Base-by-base conservation (phyloP, 2,329 filamentous ascomycete genomes). In the Trichocomaceae sp. region DNA sequence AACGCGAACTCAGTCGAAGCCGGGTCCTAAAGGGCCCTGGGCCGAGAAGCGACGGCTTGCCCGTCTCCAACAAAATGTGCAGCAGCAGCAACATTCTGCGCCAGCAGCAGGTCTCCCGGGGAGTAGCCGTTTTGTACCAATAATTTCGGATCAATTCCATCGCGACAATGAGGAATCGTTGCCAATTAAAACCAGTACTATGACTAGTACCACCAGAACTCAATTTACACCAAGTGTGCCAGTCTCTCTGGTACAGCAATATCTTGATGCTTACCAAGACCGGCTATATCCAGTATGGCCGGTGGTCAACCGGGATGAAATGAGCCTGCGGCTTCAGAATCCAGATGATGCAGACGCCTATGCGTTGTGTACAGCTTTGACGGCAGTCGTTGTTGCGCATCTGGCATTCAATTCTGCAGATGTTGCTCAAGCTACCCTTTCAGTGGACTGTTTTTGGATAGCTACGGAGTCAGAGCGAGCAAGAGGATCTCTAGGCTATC, bases 1-100 rank as follows among this genome's bases (percentile, higher is more conserved):
- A 44, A 44, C 54, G 35, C 50, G 54, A 46, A 37, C 41, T 39
- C 54, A 56, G 26, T 56, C 54, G 29, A 56, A 56, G 50, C 54
- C 54, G 12, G 54, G 54, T n/a, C 54, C 54, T 9, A 56, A 56
- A 29, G 54, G 54, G 35, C 54, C 54, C n/a, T 52, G 54, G 54
- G 54, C 49, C 19, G 54, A 56, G 31, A 56, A 56, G 37, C 39
- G 54, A 42, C 50, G 54, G 31, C 35, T 56, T 22, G 54, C 54
- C 39, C 54, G 54, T 31, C 54, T 56, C 2, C 54, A 52, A 29
- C 49, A 56, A 23, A 52, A 37, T 17, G 17, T 45, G n/a, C 22
- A 52, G 33, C 54, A 56, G n/a, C 22, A 52, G 33, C 54, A 52
- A n/a, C 49, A 52, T 20, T 20, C 51, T 10, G 22, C 51, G 39